phyloP scores from a whole-genome alignment of 345 rosid species.

The Citrus unshiu region DNA sequence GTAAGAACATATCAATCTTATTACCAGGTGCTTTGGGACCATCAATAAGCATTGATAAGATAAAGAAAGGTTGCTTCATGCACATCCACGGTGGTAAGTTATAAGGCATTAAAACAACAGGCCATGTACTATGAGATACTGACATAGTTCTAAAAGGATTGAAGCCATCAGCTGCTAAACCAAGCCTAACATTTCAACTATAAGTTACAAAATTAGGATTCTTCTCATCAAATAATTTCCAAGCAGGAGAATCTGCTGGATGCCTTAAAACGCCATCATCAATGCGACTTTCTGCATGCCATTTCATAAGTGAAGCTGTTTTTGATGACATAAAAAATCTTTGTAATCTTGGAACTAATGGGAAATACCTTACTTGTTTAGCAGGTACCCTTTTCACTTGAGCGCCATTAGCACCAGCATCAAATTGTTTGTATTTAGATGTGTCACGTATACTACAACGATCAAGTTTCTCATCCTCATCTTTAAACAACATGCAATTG shows the following conservation, averaged over 20 bases:
- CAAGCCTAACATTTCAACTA: too few species aligned
- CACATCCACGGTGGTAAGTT: neutral
- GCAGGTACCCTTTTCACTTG: neutral
- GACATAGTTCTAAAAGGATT: neutral
- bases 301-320: too few species aligned
- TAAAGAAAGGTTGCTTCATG: too few species aligned
- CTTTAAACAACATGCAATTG: too few species aligned
- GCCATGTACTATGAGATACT: neutral
- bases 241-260: too few species aligned
- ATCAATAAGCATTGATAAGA: too few species aligned
- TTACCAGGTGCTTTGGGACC: too few species aligned
- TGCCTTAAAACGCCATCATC: too few species aligned
- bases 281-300: too few species aligned
- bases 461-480: neutral
- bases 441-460: neutral
- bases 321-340: neutral
- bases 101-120: neutral
- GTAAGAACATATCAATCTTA: too few species aligned
- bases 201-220: too few species aligned
- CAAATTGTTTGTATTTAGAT: neutral
- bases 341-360: neutral
- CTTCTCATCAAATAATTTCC: too few species aligned
- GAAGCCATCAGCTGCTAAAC: neutral
- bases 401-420: neutral
- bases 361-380: neutral